phyloP scores from a whole-genome alignment of 495 filamentous ascomycete genomes.

The Aeminium ludgeri region DNA sequence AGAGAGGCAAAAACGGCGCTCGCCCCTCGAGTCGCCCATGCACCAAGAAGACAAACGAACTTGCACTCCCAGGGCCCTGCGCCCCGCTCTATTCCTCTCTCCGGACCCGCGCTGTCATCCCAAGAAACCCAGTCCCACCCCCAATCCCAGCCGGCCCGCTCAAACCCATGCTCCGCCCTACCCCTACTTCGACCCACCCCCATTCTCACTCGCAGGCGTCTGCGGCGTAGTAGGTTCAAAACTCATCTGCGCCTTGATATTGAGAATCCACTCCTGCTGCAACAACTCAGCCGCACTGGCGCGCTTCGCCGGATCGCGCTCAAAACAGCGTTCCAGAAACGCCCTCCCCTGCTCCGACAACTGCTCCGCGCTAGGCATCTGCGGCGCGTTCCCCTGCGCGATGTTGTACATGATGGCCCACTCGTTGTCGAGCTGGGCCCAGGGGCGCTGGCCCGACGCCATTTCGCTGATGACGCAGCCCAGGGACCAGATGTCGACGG shows the following conservation, averaged over 20 bases:
- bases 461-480: constrained; percentile 96
- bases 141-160: no score
- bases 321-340: constrained; percentile 76
- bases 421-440: constrained; percentile 96
- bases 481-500: constrained; percentile 94
- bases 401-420: constrained; percentile 99
- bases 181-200: not conserved
- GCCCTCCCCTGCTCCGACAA: constrained; percentile 71
- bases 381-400: constrained; percentile 82
- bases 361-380: constrained; percentile 65
- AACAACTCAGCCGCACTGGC: constrained; percentile 76
- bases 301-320: constrained; percentile 62
- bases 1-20: no score
- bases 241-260: constrained; percentile 42
- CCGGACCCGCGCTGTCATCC: no score
- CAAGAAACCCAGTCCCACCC: no score
- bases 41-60: no score
- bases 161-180: no score
- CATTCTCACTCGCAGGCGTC: constrained; percentile 21
- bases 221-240: constrained; percentile 35
- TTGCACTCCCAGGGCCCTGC: no score
- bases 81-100: no score
- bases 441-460: constrained; percentile 87
- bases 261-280: constrained; percentile 90
- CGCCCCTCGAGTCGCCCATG: no score